Evolutionary conservation across 2,329 filamentous ascomycete species (phyloP), one percentile per base, ranked within the genome.

Genomic region (Ophiocordyceps camponoti-leonardi): DNA sequence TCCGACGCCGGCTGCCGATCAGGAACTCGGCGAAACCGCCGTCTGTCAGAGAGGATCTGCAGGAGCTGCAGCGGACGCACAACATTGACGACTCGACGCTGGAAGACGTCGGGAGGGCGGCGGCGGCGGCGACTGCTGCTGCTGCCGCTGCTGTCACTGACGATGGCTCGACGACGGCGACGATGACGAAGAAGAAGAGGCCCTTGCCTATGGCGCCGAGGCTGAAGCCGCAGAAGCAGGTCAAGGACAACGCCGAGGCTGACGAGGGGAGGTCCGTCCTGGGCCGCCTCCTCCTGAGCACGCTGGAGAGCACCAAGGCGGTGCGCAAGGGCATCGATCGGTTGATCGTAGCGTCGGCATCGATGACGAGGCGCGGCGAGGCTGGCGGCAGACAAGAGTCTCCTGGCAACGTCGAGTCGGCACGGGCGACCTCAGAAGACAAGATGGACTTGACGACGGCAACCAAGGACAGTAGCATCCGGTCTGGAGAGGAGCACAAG

Each of bases 71-170:
- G 49, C 65, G 65, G 16, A 61, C 59, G 41, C 67, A 76, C 52
- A 66, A 75, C 45, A 68, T 77, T 23, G 73, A 78, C 18, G 75
- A 78, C 52, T 75, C 72, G 1, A 77, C 73, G 0, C 56, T 77
- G n/a, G 74, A 78, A 43, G 71, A 77, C 49, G 61, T 77, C 28
- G 72, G 72, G 47, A 68, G 71, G 22, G 22, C 22, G 22, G 22
- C 22, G n/a, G n/a, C n/a, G n/a, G n/a, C n/a, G 4, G 10, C 14
- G 10, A 4, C 33, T n/a, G 8, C 33, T 16, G 23, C 23, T 10
- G 26, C 16, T n/a, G 35, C 35, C 8, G 4, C 35, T n/a, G 35
- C 16, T 10, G 23, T 4, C n/a, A 30, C 26, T 18, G 44, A 54
- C 26, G 26, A 28, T 11, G 11, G 26, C 7, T 28, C 26, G 26